Evolutionary conservation across 2,329 filamentous ascomycete genomes (phyloP).

Genomic region (Cladobotryum mycophilum): DNA sequence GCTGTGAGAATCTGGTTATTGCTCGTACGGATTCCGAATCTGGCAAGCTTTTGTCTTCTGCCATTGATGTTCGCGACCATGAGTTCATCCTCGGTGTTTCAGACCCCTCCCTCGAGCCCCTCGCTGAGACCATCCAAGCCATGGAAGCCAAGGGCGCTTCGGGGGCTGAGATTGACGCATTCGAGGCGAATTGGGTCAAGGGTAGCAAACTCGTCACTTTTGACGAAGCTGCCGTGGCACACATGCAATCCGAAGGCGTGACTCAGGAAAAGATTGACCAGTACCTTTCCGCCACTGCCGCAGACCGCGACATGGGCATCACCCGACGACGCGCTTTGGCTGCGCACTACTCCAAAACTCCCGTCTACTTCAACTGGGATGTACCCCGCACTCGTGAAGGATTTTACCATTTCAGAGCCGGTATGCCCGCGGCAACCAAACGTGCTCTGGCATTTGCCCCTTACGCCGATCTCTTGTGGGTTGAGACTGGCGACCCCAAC

Average conservation of each 20-base stretch:
- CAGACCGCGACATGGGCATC: slow-evolving; percentile 70
- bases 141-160: slow-evolving; percentile 80
- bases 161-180: slow-evolving; percentile 75
- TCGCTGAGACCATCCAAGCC: slow-evolving; percentile 80
- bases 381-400: slow-evolving; percentile 89
- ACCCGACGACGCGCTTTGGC: slow-evolving; percentile 70
- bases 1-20: slow-evolving; percentile 87
- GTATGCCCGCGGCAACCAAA: slow-evolving; percentile 83
- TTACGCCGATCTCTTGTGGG: slow-evolving; percentile 92
- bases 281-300: slow-evolving; percentile 57
- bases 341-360: slow-evolving; percentile 56
- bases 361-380: slow-evolving; percentile 83
- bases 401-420: slow-evolving; percentile 83
- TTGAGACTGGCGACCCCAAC: slow-evolving; percentile 87
- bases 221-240: slow-evolving; percentile 78
- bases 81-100: slow-evolving; percentile 91
- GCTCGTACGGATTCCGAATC: slow-evolving; percentile 94
- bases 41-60: slow-evolving; percentile 81
- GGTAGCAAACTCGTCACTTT: slow-evolving; percentile 79
- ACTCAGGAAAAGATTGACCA: slow-evolving; percentile 56
- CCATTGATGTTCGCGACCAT: slow-evolving; percentile 90
- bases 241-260: slow-evolving; percentile 62
- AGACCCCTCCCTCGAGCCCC: slow-evolving; percentile 64
- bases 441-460: slow-evolving; percentile 86
- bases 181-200: slow-evolving; percentile 85